Conservation (phyloP, 768 basidiomycete genomes). For the Hygrophorus russula region DNA sequence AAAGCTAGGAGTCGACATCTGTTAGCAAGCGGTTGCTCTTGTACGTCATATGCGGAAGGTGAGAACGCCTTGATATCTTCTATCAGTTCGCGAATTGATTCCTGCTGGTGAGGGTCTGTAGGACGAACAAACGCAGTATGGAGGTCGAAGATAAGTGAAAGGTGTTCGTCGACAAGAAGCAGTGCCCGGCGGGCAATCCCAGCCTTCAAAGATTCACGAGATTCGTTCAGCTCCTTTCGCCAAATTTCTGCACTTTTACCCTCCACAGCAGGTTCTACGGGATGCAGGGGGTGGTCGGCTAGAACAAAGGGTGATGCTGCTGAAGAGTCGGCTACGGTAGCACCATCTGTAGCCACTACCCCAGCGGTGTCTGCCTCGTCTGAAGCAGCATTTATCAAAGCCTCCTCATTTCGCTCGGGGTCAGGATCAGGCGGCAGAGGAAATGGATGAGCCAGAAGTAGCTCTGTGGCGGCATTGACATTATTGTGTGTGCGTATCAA, state of each 20-base stretch:
- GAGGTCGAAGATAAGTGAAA: slow-evolving; percentile 83
- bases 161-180: slow-evolving; percentile 74
- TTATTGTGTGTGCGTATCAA: slow-evolving; percentile 81
- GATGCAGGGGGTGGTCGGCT: slow-evolving; percentile 16
- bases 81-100: slow-evolving; percentile 62
- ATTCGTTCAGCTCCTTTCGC: slow-evolving; percentile 51
- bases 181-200: slow-evolving; percentile 62
- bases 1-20: slow-evolving; percentile 81
- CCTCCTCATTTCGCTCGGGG: slow-evolving; percentile 21
- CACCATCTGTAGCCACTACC: slow-evolving; percentile 12
- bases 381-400: slow-evolving; percentile 9
- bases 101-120: slow-evolving; percentile 42
- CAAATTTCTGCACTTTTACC: slow-evolving; percentile 52
- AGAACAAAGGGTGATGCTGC: slow-evolving; percentile 4
- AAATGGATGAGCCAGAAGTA: slow-evolving; percentile 74
- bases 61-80: slow-evolving; percentile 69
- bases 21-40: slow-evolving; percentile 70
- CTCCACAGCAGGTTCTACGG: slow-evolving; percentile 8
- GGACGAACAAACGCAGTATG: slow-evolving; percentile 69
- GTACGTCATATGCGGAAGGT: slow-evolving; percentile 49
- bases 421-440: slow-evolving; percentile 62
- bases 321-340: slow-evolving; percentile 13
- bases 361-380: slow-evolving; percentile 12
- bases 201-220: slow-evolving; percentile 54
- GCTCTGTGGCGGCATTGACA: slow-evolving; percentile 77